A percentile compares a stretch with the other conserved stretches of the same genome.
These are phyloP conservation scores for Citrus hindsii DNA, from an alignment of 345 rosid species.

Conservation along the genomic window DNA sequence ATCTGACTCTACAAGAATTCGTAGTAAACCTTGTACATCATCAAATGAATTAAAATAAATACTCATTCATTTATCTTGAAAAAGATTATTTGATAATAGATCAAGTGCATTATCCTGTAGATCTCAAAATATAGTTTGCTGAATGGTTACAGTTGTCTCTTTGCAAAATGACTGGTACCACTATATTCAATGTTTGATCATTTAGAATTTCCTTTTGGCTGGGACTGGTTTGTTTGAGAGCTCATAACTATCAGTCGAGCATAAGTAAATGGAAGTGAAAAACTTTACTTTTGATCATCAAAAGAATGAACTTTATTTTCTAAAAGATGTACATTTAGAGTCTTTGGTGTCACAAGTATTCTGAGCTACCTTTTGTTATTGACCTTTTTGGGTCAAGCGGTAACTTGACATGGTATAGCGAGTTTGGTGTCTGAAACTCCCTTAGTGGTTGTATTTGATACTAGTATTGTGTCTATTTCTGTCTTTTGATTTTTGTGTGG, in stretches of 20 bases:
- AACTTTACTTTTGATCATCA: not conserved
- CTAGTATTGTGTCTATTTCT: not conserved
- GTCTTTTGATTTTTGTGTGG: not conserved
- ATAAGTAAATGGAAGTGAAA: too few species aligned
- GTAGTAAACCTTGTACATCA: not conserved
- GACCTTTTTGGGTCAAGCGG: not conserved
- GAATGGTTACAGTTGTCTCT: not conserved
- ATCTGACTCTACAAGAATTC: not conserved
- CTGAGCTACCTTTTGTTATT: not conserved
- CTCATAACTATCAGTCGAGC: too few species aligned
- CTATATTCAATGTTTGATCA: not conserved
- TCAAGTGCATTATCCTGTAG: not conserved
- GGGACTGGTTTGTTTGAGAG: too few species aligned
- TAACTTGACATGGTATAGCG: not conserved
- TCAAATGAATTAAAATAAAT: not conserved
- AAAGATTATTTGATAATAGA: not conserved
- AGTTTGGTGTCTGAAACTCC: not conserved
- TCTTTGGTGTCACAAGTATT: not conserved
- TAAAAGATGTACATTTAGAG: not conserved
- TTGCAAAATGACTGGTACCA: not conserved
- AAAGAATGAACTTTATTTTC: not conserved
- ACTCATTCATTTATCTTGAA: not conserved
- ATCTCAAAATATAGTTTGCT: not conserved
- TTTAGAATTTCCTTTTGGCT: not conserved
- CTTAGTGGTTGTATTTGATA: not conserved